A percentile compares a stretch with the other conserved stretches of the same genome.
Evolutionary conservation across 306 rosid species (phyloP).

Genomic region (Hippophae rhamnoides): DNA sequence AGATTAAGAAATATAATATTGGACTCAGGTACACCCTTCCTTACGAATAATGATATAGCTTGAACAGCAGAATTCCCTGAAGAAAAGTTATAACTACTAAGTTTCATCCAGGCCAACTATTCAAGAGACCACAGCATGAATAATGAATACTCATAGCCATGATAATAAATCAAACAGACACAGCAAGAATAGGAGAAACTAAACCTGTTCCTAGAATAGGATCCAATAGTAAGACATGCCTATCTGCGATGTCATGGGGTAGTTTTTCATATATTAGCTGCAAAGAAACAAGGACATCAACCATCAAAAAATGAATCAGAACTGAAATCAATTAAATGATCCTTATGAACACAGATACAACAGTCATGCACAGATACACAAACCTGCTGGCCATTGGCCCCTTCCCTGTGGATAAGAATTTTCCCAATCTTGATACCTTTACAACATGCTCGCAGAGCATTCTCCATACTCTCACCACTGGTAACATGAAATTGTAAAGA

Average conservation of each 20-base stretch:
- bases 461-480: slow-evolving; percentile 99
- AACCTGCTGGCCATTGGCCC: slow-evolving; percentile 98
- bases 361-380: slow-evolving; percentile 19
- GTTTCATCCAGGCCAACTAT: neutral
- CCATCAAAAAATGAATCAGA: slow-evolving; percentile 3
- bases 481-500: slow-evolving; percentile 9
- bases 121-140: neutral
- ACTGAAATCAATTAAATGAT: neutral
- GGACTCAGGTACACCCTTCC: slow-evolving; percentile 92
- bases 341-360: neutral
- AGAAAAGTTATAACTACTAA: slow-evolving; percentile 5
- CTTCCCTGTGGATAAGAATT: slow-evolving; percentile 98
- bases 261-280: slow-evolving; percentile 93
- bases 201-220: slow-evolving; percentile 98
- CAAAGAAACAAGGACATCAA: slow-evolving; percentile 22
- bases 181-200: slow-evolving; percentile 13
- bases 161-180: neutral
- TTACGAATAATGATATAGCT: slow-evolving; percentile 71
- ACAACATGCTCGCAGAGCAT: slow-evolving; percentile 97
- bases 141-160: neutral
- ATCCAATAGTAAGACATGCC: slow-evolving; percentile 92
- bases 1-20: slow-evolving; percentile 96
- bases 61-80: slow-evolving; percentile 92
- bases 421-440: slow-evolving; percentile 98
- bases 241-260: slow-evolving; percentile 87